A percentile compares a stretch with the other conserved stretches of the same genome.
Conservation (phyloP, 78 protist species). For the Dictyostelium capitatum region DNA sequence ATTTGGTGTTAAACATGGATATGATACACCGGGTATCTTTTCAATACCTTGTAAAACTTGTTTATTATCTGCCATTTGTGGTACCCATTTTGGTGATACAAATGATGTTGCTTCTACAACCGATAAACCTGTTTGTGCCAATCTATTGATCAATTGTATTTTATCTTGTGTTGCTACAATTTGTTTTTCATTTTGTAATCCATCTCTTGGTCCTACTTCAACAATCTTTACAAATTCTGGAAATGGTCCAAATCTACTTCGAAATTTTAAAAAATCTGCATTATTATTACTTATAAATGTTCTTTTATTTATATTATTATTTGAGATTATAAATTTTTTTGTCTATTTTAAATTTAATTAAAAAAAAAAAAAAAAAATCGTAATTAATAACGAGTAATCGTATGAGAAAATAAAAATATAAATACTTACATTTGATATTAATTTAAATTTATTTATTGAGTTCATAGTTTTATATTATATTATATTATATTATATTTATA, state of each 20-base stretch:
- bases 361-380: too few species aligned
- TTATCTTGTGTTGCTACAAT: slow-evolving; percentile 85
- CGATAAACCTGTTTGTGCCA: slow-evolving; percentile 83
- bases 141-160: slow-evolving; percentile 86
- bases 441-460: too few species aligned
- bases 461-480: too few species aligned
- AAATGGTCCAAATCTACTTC: slow-evolving; percentile 78
- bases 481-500: too few species aligned
- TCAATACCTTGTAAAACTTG: slow-evolving; percentile 28
- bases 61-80: slow-evolving; percentile 85
- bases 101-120: slow-evolving; percentile 93
- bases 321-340: too few species aligned
- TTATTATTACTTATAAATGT: slow-evolving; percentile 1
- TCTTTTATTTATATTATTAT: not conserved
- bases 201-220: slow-evolving; percentile 97
- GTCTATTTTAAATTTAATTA: too few species aligned
- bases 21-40: slow-evolving; percentile 64
- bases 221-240: slow-evolving; percentile 92
- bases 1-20: slow-evolving; percentile 95
- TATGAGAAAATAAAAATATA: too few species aligned
- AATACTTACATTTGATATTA: too few species aligned
- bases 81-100: slow-evolving; percentile 94
- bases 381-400: too few species aligned
- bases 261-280: not conserved
- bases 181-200: slow-evolving; percentile 94